Evolutionary conservation across 1,139 yeast genomes (phyloP).

Genomic region (Sugiyamaella paludigena): DNA sequence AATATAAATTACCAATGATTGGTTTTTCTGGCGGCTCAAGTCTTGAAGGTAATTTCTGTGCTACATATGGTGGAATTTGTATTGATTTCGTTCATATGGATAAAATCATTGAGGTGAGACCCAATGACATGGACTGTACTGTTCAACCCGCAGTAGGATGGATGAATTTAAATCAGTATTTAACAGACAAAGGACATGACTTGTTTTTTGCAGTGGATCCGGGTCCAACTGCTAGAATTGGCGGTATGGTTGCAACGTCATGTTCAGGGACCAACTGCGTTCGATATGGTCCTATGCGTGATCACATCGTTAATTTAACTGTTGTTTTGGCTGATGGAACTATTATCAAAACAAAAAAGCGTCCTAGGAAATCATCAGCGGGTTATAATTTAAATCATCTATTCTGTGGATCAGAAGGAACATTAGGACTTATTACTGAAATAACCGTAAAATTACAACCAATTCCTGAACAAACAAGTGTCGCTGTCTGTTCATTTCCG

Average conservation of each 20-base stretch:
- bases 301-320: constrained; percentile 66
- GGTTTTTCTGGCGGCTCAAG: constrained; percentile 89
- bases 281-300: constrained; percentile 74
- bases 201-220: constrained; percentile 75
- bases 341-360: constrained; percentile 62
- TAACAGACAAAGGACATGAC: constrained; percentile 44
- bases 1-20: constrained; percentile 65
- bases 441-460: constrained; percentile 68
- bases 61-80: constrained; percentile 65
- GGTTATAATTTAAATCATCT: constrained; percentile 70
- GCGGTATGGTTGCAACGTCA: constrained; percentile 73
- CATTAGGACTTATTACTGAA: constrained; percentile 74
- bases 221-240: constrained; percentile 77
- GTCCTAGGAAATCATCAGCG: constrained; percentile 76
- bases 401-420: constrained; percentile 75
- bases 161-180: constrained; percentile 63
- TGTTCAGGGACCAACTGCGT: constrained; percentile 81
- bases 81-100: constrained; percentile 61
- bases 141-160: constrained; percentile 83
- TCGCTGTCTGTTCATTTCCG: constrained; percentile 66
- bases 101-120: constrained; percentile 53
- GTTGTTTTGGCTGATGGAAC: constrained; percentile 82
- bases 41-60: constrained; percentile 82
- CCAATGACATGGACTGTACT: constrained; percentile 63
- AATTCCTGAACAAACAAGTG: constrained; percentile 58